Conservation (phyloP, 495 filamentous ascomycete species). For the Podospora pseudopauciseta region DNA sequence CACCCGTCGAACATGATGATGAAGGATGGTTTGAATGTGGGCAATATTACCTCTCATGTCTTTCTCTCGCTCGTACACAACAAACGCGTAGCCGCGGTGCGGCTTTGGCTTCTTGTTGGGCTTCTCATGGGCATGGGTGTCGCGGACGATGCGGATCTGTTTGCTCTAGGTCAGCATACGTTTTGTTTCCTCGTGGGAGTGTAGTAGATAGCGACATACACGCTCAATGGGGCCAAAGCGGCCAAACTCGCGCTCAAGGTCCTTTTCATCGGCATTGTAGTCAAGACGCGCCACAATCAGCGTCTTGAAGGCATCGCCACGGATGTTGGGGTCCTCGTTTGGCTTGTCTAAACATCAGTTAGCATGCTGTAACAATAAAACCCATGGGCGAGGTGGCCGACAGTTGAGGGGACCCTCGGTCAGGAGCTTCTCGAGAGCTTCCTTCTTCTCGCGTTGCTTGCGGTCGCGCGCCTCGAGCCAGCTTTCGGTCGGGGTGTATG, state of each 20-base stretch:
- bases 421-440: conserved; percentile 56
- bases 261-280: conserved; percentile 82
- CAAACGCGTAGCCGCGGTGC: conserved; percentile 90
- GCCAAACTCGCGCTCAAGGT: conserved; percentile 91
- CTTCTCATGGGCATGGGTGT: conserved; percentile 62
- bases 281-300: conserved; percentile 87
- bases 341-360: conserved; percentile 56
- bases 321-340: conserved; percentile 72
- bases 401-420: conserved; percentile 66
- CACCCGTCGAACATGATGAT: conserved; percentile 27
- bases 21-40: conserved; percentile 37
- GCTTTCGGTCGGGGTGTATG: conserved; percentile 84
- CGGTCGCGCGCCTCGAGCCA: conserved; percentile 85
- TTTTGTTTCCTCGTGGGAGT: neutral
- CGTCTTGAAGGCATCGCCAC: conserved; percentile 92
- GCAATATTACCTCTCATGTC: conserved; percentile 93
- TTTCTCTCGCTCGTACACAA: conserved; percentile 95
- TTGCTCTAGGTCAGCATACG: conserved; percentile 17
- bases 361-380: neutral
- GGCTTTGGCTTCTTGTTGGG: conserved; percentile 77
- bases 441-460: conserved; percentile 72
- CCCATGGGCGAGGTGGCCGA: conserved; percentile 33
- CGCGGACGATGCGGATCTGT: conserved; percentile 82
- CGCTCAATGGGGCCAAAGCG: conserved; percentile 93
- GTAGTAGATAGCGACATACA: conserved; percentile 47